Base-by-base conservation (phyloP, 192 early-diverging fungal genomes). In the Entomortierella beljakovae region DNA sequence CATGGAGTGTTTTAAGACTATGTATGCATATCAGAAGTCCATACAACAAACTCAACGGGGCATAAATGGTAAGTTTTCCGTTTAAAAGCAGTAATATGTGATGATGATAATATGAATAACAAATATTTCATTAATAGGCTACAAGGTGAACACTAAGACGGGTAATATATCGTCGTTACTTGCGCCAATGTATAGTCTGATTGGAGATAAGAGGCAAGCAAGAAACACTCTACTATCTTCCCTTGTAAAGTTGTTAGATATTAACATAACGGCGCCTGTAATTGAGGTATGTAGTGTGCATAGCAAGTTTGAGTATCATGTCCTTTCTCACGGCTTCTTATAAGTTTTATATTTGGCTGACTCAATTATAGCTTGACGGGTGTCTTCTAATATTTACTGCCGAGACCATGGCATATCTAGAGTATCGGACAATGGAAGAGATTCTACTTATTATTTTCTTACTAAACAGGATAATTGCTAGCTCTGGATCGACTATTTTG, bases 371-470 rank as follows among this genome's bases (percentile, higher is more conserved):
- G 70, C 68, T 88, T 5, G 87, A 92, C 66, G 67, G 90, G 13
- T 68, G 80, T 28, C 92, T 90, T 55, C 83, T 80, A 25, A 83
- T 90, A 38, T 98, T 96, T 84, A 75, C 96, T 6, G 94, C 91
- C 0, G 96, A 97, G 58, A 95, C 91, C 73, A 65, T 97, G 28
- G 88, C 96, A 0, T 83, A 90, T 2, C 77, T 98, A 11, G 88
- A 95, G 57, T 96, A 90, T 71, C 92, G 91, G 70, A 88, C 86
- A 16, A 81, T 88, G 42, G 96, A 96, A 38, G 97, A 98, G 82
- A 87, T 96, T 18, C 68, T 95, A 25, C 84, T 86, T 51, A 85
- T 96, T 6, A 83, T 94, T 15, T 90, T 94, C 79, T 86, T 89
- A 54, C 85, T 92, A 50, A 89, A 92, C 76, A 83, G 94, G 20